Base-by-base conservation (phyloP, 1,284 basidiomycete species). In the Ceratobasidium sp. region DNA sequence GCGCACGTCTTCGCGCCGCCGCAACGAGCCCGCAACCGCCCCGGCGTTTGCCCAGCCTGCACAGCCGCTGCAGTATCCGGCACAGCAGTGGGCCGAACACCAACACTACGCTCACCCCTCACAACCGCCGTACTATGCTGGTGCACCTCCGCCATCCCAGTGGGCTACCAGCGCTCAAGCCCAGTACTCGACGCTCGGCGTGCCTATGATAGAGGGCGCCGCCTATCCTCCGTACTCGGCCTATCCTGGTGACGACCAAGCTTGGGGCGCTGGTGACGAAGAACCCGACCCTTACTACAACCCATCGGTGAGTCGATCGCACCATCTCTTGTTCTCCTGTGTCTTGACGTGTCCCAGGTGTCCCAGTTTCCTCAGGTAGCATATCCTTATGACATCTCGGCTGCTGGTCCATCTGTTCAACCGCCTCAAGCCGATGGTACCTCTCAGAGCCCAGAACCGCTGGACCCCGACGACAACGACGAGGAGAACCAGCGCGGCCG, bases 41-140 rank as follows among this genome's bases (percentile, higher is more conserved):
- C 34, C 72, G n/a, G 55, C 60, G 39, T 45, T 50, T 61, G 57
- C 48, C 55, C 52, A 23, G 45, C 64, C n/a, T 58, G 61, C 84
- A 14, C 80, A 80, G 39, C 79, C 80, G 75, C 80, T 36, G 75
- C 81, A 48, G 78, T 82, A 8, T 83, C 23, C 76, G 79, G 85
- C 82, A 53, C 82, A 82, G 30, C 82, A 14, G 32, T 62, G 57
- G 57, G 36, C 72, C 36, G 67, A 64, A 28, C 59, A 58, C n/a
- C 45, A 9, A 30, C 46, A 64, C 30, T 58, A 39, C 69, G 43
- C 52, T 4, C 50, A 52, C 28, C 12, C 59, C 16, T 41, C 53
- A 41, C 70, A 59, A 28, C 43, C 70, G 18, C 70, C 32, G 70
- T 61, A 60, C 72, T 61, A 58, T 61, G 14, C 52, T 36, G 62